Evolutionary conservation across 2,329 filamentous ascomycete genomes (phyloP).

Genomic region (Aspergillus uvarum): DNA sequence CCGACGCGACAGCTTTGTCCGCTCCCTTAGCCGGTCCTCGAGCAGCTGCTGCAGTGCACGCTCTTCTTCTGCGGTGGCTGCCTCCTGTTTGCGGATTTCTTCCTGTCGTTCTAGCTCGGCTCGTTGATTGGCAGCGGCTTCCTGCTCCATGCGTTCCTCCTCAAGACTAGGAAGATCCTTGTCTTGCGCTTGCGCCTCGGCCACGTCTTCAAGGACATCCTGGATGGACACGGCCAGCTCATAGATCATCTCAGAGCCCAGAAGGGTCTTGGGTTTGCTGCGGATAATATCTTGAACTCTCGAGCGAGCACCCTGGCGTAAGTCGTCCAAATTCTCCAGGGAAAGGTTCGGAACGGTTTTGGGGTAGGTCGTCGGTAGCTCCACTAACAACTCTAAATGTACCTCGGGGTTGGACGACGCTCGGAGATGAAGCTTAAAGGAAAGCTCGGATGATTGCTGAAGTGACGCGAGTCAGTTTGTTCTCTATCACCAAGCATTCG

Average conservation of each 20-base stretch:
- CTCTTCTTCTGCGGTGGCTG: slow-evolving; percentile 43
- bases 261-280: slow-evolving; percentile 64
- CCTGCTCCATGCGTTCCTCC: slow-evolving; percentile 81
- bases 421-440: slow-evolving; percentile 77
- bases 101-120: slow-evolving; percentile 54
- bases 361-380: slow-evolving; percentile 86
- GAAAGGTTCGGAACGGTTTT: slow-evolving; percentile 74
- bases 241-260: slow-evolving; percentile 66
- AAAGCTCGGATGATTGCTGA: slow-evolving; percentile 73
- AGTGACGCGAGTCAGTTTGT: slow-evolving; percentile 3
- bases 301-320: slow-evolving; percentile 69
- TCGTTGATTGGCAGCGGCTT: slow-evolving; percentile 64
- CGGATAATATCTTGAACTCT: slow-evolving; percentile 69
- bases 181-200: slow-evolving; percentile 70
- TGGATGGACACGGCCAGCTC: slow-evolving; percentile 61
- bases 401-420: slow-evolving; percentile 72
- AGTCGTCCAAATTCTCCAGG: slow-evolving; percentile 61
- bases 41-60: slow-evolving; percentile 40
- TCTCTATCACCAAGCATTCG: background rate
- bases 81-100: slow-evolving; percentile 44
- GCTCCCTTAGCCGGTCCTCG: slow-evolving; percentile 41
- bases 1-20: slow-evolving; percentile 38
- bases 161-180: slow-evolving; percentile 80
- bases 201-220: slow-evolving; percentile 81
- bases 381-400: slow-evolving; percentile 69